phyloP scores from a whole-genome alignment of 768 basidiomycete genomes.

The Trametes cinnabarina region DNA sequence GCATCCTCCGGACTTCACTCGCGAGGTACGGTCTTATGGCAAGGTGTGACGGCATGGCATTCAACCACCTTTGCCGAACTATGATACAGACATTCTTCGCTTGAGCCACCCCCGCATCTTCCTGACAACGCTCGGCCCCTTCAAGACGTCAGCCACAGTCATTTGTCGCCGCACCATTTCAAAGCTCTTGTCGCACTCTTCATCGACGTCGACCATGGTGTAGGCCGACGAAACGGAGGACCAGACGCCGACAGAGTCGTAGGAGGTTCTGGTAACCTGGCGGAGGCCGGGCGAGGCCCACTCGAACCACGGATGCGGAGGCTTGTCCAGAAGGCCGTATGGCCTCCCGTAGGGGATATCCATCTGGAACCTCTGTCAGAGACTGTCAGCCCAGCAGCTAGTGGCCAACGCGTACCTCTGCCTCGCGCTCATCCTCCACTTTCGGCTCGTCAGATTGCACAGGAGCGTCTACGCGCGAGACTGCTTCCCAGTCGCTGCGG shows the following conservation, averaged over 20 bases:
- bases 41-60: no score
- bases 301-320: conserved; percentile 16
- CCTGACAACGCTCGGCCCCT: conserved; percentile 4
- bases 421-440: neutral
- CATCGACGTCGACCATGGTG: conserved; percentile 2
- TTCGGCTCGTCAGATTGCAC: neutral
- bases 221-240: conserved; percentile 3
- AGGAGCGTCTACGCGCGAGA: neutral
- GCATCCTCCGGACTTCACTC: no score
- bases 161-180: neutral
- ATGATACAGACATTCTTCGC: conserved; percentile 13
- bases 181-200: conserved; percentile 2
- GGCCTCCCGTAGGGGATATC: conserved; percentile 8
- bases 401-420: neutral
- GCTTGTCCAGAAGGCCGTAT: neutral
- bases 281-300: conserved; percentile 11
- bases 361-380: neutral
- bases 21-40: no score
- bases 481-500: conserved; percentile 4
- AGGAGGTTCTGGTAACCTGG: neutral
- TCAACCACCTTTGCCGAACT: neutral
- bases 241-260: neutral
- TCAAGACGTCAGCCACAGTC: neutral
- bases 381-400: no score
- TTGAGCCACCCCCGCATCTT: conserved; percentile 16